Evolutionary conservation across 352 stramenopile species (phyloP).

Genomic region (Pythium brachiatum): DNA sequence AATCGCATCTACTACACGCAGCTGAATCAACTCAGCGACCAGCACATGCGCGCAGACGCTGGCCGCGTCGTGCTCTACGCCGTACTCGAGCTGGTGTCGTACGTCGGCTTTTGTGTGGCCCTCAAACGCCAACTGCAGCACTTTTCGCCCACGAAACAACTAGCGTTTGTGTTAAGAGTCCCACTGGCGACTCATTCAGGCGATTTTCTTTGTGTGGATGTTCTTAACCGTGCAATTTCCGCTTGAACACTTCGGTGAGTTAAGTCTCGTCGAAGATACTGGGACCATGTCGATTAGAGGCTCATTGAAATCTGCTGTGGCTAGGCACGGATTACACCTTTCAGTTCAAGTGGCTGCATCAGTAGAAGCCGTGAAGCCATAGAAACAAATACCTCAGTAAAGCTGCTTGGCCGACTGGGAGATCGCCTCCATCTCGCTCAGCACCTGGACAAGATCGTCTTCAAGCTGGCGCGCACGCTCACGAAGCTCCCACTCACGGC

Average conservation of each 20-base stretch:
- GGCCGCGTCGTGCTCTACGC: background rate
- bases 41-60: slow-evolving; percentile 9
- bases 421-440: slow-evolving; percentile 42
- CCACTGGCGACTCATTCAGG: background rate
- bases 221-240: slow-evolving; percentile 27
- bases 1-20: slow-evolving; percentile 32
- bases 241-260: slow-evolving; percentile 25
- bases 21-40: slow-evolving; percentile 16
- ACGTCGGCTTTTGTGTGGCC: background rate
- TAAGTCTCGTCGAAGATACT: background rate
- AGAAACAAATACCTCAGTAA: slow-evolving; percentile 12
- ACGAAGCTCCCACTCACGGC: slow-evolving; percentile 37
- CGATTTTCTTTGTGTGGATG: slow-evolving; percentile 23
- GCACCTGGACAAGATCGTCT: slow-evolving; percentile 58
- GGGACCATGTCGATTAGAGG: background rate
- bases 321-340: slow-evolving; percentile 11
- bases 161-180: background rate
- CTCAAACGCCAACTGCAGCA: background rate
- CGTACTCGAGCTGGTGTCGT: background rate
- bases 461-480: slow-evolving; percentile 58
- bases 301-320: background rate
- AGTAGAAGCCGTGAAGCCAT: no score
- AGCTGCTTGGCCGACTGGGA: slow-evolving; percentile 26
- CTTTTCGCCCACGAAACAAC: background rate
- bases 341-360: background rate